Percentiles rank a stretch among this genome's conserved stretches.
phyloP scores from a whole-genome alignment of 1,139 yeast genomes.

The Candida freyschussii region DNA sequence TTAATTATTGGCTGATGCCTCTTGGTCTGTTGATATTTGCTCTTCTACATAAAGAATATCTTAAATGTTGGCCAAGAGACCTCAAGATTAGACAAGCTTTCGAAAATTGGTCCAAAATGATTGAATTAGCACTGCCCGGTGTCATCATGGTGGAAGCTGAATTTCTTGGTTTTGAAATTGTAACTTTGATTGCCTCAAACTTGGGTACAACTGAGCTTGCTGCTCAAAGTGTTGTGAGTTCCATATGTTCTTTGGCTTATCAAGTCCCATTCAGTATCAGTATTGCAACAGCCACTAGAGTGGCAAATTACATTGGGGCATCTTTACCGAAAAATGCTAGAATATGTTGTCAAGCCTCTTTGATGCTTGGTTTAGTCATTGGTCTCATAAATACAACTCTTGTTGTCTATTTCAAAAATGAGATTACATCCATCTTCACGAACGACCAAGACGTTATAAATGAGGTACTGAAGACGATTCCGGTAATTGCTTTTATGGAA shows the following conservation, averaged over 20 bases:
- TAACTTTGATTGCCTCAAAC: constrained; percentile 36
- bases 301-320: constrained; percentile 37
- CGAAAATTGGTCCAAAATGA: constrained; percentile 34
- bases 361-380: constrained; percentile 25
- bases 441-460: constrained; percentile 60
- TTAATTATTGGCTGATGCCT: constrained; percentile 36
- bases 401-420: constrained; percentile 46
- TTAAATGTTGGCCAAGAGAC: constrained; percentile 33
- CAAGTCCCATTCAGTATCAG: constrained; percentile 39
- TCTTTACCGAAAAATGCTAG: constrained; percentile 26
- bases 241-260: constrained; percentile 36
- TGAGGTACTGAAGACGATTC: constrained; percentile 46
- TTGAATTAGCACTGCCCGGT: constrained; percentile 37
- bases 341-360: constrained; percentile 19
- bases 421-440: constrained; percentile 66
- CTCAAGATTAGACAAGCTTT: constrained; percentile 20
- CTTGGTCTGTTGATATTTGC: constrained; percentile 27
- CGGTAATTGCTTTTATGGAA: constrained; percentile 69
- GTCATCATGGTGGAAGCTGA: constrained; percentile 41
- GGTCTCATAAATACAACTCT: constrained; percentile 50
- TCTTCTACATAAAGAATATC: constrained; percentile 23
- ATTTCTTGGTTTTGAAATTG: constrained; percentile 38
- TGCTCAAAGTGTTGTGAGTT: constrained; percentile 38
- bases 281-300: constrained; percentile 38
- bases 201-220: constrained; percentile 40